A percentile compares a stretch with the other conserved stretches of the same genome.
phyloP scores from a whole-genome alignment of 345 rosid genomes.

The Limnanthes douglasii region DNA sequence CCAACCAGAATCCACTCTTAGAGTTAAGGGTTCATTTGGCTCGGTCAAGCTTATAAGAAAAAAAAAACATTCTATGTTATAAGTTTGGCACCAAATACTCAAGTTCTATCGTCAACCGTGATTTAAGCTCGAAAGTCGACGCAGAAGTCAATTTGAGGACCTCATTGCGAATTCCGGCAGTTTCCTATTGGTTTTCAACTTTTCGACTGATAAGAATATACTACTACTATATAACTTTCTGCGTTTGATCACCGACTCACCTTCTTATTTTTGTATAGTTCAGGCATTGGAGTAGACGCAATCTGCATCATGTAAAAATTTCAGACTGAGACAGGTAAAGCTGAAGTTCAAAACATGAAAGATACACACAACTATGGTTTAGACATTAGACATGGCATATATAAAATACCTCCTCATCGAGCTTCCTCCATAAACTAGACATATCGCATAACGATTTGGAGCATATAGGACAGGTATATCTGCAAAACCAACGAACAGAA shows the following conservation, averaged over 20 bases:
- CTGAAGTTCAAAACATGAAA: background rate
- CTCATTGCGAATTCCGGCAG: too few relatives aligned
- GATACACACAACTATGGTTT: background rate
- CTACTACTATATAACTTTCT: background rate
- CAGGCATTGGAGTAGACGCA: constrained; percentile 73
- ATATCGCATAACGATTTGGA: constrained; percentile 67
- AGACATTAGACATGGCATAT: background rate
- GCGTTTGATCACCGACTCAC: constrained; percentile 11
- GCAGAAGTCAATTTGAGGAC: too few relatives aligned
- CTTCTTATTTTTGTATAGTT: constrained; percentile 46
- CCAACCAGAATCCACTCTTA: too few relatives aligned
- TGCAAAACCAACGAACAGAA: constrained; percentile 13
- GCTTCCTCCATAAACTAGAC: constrained; percentile 61
- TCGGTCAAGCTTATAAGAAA: too few relatives aligned
- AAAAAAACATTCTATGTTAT: too few relatives aligned
- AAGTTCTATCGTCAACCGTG: too few relatives aligned
- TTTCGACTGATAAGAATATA: background rate
- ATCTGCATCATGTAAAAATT: constrained; percentile 25
- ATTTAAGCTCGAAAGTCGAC: too few relatives aligned
- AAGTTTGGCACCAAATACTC: too few relatives aligned
- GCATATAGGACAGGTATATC: constrained; percentile 84
- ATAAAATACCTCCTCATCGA: constrained; percentile 59
- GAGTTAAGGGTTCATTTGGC: too few relatives aligned
- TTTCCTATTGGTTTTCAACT: too few relatives aligned
- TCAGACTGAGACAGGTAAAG: constrained; percentile 1